These are phyloP conservation scores for Stentor roeselii DNA, from an alignment of 73 alveolate genomes.

Conservation along the genomic window DNA sequence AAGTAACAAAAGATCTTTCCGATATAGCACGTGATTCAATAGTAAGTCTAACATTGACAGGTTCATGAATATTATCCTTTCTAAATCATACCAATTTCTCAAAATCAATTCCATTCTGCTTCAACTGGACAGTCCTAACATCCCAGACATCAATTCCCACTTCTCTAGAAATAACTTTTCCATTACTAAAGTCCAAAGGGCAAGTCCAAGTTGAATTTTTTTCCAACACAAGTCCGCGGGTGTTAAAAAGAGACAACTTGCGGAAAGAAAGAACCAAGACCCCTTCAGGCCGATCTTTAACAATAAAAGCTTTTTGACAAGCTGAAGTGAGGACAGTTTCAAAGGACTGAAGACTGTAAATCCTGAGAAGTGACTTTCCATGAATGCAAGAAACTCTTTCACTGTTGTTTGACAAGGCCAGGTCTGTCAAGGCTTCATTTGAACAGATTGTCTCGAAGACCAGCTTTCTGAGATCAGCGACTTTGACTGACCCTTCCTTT, in stretches of 20 bases:
- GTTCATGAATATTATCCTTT: not conserved
- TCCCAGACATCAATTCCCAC: conserved; percentile 1
- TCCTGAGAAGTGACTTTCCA: not conserved
- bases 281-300: not conserved
- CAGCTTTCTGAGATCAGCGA: not conserved
- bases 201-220: not conserved
- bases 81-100: not conserved
- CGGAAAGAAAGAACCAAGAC: not conserved
- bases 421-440: not conserved
- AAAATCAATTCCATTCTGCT: not conserved
- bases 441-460: not conserved
- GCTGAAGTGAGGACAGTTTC: not conserved
- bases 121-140: not conserved
- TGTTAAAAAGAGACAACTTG: not conserved
- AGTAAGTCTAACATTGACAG: not conserved
- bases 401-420: not conserved
- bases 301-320: not conserved
- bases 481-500: conserved; percentile 1
- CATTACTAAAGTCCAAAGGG: not conserved
- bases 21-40: not conserved
- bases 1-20: not conserved
- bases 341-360: not conserved
- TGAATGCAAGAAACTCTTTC: not conserved
- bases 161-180: not conserved
- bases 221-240: not conserved